These are phyloP conservation scores for Gaertneriomyces sp. DNA, from an alignment of 192 early-diverging fungal species.

Conservation along the genomic window DNA sequence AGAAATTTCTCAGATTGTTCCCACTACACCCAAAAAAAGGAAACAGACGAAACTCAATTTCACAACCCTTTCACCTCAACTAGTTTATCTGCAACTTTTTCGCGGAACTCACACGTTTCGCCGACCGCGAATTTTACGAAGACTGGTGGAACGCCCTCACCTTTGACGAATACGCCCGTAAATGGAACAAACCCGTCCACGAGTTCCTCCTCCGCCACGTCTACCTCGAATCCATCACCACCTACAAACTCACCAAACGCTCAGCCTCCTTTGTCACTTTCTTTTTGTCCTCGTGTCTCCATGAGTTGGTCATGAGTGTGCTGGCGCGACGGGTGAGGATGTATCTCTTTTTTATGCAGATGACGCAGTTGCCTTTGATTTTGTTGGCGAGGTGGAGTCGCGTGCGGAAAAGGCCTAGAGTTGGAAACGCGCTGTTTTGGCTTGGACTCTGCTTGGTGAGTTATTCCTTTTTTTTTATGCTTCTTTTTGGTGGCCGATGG, in stretches of 20 bases:
- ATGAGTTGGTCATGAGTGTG: constrained; percentile 78
- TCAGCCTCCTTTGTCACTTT: constrained; percentile 78
- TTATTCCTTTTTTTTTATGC: not conserved
- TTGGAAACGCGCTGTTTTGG: constrained; percentile 90
- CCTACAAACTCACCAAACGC: constrained; percentile 60
- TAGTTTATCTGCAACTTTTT: constrained; percentile 90
- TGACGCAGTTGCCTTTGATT: constrained; percentile 89
- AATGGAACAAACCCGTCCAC: constrained; percentile 96
- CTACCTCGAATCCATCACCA: constrained; percentile 77
- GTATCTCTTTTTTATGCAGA: constrained; percentile 81
- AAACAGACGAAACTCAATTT: not conserved
- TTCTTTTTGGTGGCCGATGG: not conserved
- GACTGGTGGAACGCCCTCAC: constrained; percentile 96
- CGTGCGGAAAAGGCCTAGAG: constrained; percentile 57
- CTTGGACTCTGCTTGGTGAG: constrained; percentile 75
- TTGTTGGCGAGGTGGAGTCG: constrained; percentile 54
- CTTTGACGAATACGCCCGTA: constrained; percentile 91
- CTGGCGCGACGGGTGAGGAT: constrained; percentile 61
- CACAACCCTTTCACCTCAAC: not conserved
- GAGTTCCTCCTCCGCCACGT: constrained; percentile 88
- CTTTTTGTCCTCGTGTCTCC: constrained; percentile 71
- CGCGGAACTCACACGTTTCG: constrained; percentile 91
- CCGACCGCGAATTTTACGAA: constrained; percentile 96
- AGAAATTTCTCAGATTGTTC: not conserved
- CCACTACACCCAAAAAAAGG: too few relatives aligned